A percentile compares a stretch with the other conserved stretches of the same genome.
Conservation (phyloP, 306 rosid genomes). For the Fagus sylvatica region DNA sequence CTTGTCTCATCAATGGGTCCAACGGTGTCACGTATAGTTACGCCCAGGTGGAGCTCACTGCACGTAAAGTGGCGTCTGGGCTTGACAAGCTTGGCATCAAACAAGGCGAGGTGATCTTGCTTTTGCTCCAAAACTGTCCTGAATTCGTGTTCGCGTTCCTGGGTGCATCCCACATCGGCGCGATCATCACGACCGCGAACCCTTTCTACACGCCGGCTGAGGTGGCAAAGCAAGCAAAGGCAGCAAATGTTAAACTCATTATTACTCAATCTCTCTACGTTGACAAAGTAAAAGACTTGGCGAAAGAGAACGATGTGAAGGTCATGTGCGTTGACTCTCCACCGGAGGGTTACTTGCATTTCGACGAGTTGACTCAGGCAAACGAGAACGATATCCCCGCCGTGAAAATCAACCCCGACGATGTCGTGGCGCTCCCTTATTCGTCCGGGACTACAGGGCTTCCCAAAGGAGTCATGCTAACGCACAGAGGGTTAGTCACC, state of each 20-base stretch:
- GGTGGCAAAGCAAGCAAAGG: slow-evolving; percentile 54
- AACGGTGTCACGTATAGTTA: slow-evolving; percentile 51
- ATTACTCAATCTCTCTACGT: slow-evolving; percentile 46
- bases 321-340: slow-evolving; percentile 41
- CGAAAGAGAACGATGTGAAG: slow-evolving; percentile 16
- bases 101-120: slow-evolving; percentile 66
- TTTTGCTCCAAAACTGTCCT: slow-evolving; percentile 73
- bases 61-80: slow-evolving; percentile 60
- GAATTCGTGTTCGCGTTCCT: slow-evolving; percentile 66
- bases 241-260: slow-evolving; percentile 46
- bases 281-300: slow-evolving; percentile 45
- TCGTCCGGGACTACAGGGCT: slow-evolving; percentile 83
- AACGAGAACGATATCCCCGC: slow-evolving; percentile 51
- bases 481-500: slow-evolving; percentile 63
- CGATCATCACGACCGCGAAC: slow-evolving; percentile 59
- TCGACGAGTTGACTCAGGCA: slow-evolving; percentile 33
- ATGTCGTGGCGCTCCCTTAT: slow-evolving; percentile 74
- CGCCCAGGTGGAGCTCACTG: slow-evolving; percentile 46
- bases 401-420: slow-evolving; percentile 58
- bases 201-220: slow-evolving; percentile 65
- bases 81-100: slow-evolving; percentile 50
- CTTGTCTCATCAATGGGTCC: slow-evolving; percentile 68
- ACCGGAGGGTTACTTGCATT: slow-evolving; percentile 12
- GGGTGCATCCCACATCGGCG: slow-evolving; percentile 62
- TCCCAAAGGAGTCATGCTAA: slow-evolving; percentile 78